Percentiles rank a stretch among this genome's conserved stretches.
Evolutionary conservation across 2,329 filamentous ascomycete genomes (phyloP).

Genomic region (Cyphellophora europaea): DNA sequence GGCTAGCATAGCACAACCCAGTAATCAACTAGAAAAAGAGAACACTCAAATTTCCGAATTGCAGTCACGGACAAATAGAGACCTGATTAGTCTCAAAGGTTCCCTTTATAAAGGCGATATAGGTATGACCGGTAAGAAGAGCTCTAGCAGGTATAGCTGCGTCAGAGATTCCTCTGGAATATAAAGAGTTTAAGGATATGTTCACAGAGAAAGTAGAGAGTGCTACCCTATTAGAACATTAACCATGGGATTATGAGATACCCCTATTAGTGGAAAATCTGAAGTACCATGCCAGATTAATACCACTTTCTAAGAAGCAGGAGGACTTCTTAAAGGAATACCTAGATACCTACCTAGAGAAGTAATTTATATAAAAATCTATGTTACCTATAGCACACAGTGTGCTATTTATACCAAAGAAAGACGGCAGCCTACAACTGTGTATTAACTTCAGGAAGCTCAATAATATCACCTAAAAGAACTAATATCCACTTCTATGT

Average conservation of each 20-base stretch:
- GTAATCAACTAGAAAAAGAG: too few species aligned
- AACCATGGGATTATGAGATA: slow-evolving; percentile 1
- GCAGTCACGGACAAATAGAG: too few species aligned
- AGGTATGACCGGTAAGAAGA: neutral
- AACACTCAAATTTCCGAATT: too few species aligned
- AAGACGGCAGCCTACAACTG: slow-evolving; percentile 20
- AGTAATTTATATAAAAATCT: slow-evolving; percentile 14
- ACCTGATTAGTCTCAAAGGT: neutral
- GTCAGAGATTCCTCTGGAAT: neutral
- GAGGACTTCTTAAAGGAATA: slow-evolving; percentile 11
- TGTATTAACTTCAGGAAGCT: slow-evolving; percentile 28
- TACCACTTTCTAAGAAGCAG: neutral
- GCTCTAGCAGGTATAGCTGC: neutral
- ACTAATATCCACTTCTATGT: slow-evolving; percentile 23
- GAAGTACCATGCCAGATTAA: neutral
- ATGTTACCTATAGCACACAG: slow-evolving; percentile 13
- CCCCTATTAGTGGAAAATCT: neutral
- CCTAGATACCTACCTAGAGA: slow-evolving; percentile 12
- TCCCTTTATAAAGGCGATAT: slow-evolving; percentile 1
- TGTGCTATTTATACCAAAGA: slow-evolving; percentile 26
- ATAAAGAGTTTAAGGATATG: slow-evolving; percentile 1
- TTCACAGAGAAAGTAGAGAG: neutral
- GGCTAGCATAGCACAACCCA: too few species aligned
- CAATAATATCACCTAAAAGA: slow-evolving; percentile 27
- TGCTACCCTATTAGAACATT: slow-evolving; percentile 1